Conservation (phyloP, 768 basidiomycete genomes). For the Pleurotus citrinopileatus region DNA sequence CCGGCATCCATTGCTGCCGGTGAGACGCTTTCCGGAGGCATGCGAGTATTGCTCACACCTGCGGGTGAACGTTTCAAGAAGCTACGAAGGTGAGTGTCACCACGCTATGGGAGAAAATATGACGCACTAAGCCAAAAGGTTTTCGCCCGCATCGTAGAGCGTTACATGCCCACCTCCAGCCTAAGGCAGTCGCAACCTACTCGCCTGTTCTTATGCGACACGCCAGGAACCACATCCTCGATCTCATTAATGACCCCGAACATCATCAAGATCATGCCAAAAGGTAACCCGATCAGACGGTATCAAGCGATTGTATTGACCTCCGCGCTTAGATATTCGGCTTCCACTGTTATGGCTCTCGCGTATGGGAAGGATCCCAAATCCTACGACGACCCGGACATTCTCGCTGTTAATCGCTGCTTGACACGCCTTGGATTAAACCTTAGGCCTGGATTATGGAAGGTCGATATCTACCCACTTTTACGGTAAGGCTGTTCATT, state of each 20-base stretch:
- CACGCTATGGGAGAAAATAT: not conserved
- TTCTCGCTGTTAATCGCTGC: conserved; percentile 43
- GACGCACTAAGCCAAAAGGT: not conserved
- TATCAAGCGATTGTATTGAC: not conserved
- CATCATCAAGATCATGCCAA: conserved; percentile 56
- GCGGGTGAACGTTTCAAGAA: conserved; percentile 60
- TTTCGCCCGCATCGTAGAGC: conserved; percentile 33
- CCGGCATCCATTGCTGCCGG: conserved; percentile 56
- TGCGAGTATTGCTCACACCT: conserved; percentile 53
- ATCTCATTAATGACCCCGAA: conserved; percentile 38
- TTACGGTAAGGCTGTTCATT: conserved; percentile 24
- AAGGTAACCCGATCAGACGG: conserved; percentile 21
- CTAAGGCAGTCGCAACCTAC: conserved; percentile 48
- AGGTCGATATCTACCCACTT: conserved; percentile 45
- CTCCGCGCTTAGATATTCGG: conserved; percentile 36
- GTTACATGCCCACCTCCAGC: conserved; percentile 56
- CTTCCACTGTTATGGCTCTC: conserved; percentile 47
- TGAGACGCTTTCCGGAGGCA: conserved; percentile 56
- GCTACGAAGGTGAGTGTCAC: conserved; percentile 45
- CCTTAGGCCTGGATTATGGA: conserved; percentile 42
- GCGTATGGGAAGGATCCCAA: conserved; percentile 44
- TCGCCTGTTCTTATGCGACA: conserved; percentile 44
- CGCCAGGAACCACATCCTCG: conserved; percentile 41
- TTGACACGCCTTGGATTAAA: conserved; percentile 43
- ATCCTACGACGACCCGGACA: conserved; percentile 42